A percentile compares a stretch with the other conserved stretches of the same genome.
phyloP scores from a whole-genome alignment of 441 rosid species.

The Brassica balearica region DNA sequence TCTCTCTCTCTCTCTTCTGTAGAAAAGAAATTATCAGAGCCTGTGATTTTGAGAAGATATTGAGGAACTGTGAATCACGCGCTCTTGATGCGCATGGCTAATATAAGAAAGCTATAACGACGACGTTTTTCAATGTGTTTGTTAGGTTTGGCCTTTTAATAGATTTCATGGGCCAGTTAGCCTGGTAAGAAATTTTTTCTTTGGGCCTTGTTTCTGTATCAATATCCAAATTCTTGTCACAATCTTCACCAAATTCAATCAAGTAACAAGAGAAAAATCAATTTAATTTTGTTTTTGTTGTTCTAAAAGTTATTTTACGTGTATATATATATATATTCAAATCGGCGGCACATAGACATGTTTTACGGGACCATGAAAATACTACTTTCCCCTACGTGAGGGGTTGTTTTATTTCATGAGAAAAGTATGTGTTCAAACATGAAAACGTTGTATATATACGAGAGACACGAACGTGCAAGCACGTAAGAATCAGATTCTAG shows the following conservation, averaged over 20 bases:
- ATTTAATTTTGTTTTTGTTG: not conserved
- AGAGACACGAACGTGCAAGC: not conserved
- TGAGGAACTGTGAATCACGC: conserved; percentile 13
- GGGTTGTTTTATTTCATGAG: conserved; percentile 39
- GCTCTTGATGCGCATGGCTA: conserved; percentile 18
- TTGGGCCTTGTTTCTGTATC: conserved; percentile 18
- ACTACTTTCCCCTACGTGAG: conserved; percentile 20
- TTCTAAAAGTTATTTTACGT: not conserved
- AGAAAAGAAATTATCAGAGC: conserved; percentile 26
- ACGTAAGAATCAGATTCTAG: not conserved
- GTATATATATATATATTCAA: not conserved
- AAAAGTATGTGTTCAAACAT: conserved; percentile 34
- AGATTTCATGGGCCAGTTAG: not conserved
- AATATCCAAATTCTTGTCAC: conserved; percentile 4
- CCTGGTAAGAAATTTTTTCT: too few species aligned
- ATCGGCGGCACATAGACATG: conserved; percentile 21
- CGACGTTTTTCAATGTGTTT: not conserved
- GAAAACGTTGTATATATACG: conserved; percentile 4
- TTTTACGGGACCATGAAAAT: conserved; percentile 32
- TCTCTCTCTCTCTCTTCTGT: conserved; percentile 5
- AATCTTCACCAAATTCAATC: conserved; percentile 3
- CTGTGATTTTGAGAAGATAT: conserved; percentile 41
- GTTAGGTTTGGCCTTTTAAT: conserved; percentile 7
- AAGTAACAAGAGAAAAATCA: not conserved
- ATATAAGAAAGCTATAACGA: not conserved